Base-by-base conservation (phyloP, 805 yeast species). In the Teunomyces pallodes region DNA sequence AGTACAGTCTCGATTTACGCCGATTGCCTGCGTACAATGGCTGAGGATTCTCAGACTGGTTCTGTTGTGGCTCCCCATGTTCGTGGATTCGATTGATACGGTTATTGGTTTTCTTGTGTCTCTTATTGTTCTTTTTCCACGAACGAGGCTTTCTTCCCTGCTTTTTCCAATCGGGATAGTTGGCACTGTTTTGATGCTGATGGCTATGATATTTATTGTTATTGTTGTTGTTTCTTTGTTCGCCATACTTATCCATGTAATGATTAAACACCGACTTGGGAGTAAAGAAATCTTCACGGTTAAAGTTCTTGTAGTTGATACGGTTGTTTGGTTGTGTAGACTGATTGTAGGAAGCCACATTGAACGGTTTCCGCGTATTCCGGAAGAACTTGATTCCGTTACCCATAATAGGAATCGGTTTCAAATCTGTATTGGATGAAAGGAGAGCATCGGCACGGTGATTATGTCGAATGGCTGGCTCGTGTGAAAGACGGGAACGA, bases 261-360 rank as follows among this genome's bases (percentile, higher is more conserved):
- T 83, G 85, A 49, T 79, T 81, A 57, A 82, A 79, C 5, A 83
- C 85, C 24, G 90, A 81, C 47, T 86, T 86, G 2, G 94, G 94
- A 3, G 94, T 87, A 61, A 86, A 87, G 55, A 77, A 84, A 60
- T 87, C 92, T 56, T 83, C 85, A 45, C 92, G 75, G 54, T 81
- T 81, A 57, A 79, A 84, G 43, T 62, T 67, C 42, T 52, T 55
- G 33, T 51, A 49, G 29, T 38, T 42, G 39, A 39, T 17, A 5
- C 47, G 20, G 36, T 40, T 44, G 35, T 20, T 29, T 27, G 30
- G 20, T 9, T 42, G 28, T 20, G 61, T 50, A 20, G 62, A 52
- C 44, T 62, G 69, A 50, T 56, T 75, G 57, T 79, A 84, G 9
- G 86, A 81, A 29, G 87, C 87, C 47, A 83, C 81, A 17, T 81